Percentiles rank a stretch among this genome's conserved stretches.
Conservation (phyloP, 2,329 filamentous ascomycete species). For the Penicillium sp. region DNA sequence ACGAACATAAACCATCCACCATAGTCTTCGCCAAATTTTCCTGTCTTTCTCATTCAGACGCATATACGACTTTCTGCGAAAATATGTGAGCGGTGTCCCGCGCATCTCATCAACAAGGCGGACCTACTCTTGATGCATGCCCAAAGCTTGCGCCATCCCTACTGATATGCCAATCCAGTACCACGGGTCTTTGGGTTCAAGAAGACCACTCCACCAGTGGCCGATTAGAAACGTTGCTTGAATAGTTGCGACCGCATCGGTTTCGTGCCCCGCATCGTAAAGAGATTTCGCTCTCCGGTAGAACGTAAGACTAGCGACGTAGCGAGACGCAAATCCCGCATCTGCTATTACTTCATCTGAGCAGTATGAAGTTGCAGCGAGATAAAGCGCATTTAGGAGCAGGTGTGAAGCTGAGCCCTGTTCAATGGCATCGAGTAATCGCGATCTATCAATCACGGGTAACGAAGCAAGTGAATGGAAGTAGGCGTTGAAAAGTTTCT, state of each 20-base stretch:
- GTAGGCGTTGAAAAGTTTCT: slow-evolving; percentile 26
- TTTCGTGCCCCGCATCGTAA: slow-evolving; percentile 33
- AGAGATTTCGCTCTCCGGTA: slow-evolving; percentile 31
- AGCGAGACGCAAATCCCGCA: slow-evolving; percentile 26
- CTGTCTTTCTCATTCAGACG: slow-evolving; percentile 11
- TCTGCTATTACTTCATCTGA: slow-evolving; percentile 21
- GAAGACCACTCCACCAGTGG: slow-evolving; percentile 32
- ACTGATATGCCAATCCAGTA: slow-evolving; percentile 31
- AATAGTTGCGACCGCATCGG: slow-evolving; percentile 25
- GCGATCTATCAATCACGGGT: slow-evolving; percentile 26
- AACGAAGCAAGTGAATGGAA: slow-evolving; percentile 23
- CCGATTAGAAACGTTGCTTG: slow-evolving; percentile 29
- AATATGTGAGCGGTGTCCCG: neutral
- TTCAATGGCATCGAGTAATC: slow-evolving; percentile 20
- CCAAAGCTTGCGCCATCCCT: slow-evolving; percentile 29
- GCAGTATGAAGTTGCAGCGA: slow-evolving; percentile 25
- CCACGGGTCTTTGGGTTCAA: slow-evolving; percentile 33
- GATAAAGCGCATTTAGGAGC: slow-evolving; percentile 27
- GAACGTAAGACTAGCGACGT: slow-evolving; percentile 28
- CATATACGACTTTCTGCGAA: slow-evolving; percentile 16
- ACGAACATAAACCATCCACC: slow-evolving; percentile 25
- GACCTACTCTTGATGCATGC: slow-evolving; percentile 30
- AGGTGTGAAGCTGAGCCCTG: slow-evolving; percentile 20
- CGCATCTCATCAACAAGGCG: neutral
- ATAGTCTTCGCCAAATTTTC: slow-evolving; percentile 21